These are phyloP conservation scores for Linderina pennispora DNA, from an alignment of 192 early-diverging fungal species.

Conservation along the genomic window DNA sequence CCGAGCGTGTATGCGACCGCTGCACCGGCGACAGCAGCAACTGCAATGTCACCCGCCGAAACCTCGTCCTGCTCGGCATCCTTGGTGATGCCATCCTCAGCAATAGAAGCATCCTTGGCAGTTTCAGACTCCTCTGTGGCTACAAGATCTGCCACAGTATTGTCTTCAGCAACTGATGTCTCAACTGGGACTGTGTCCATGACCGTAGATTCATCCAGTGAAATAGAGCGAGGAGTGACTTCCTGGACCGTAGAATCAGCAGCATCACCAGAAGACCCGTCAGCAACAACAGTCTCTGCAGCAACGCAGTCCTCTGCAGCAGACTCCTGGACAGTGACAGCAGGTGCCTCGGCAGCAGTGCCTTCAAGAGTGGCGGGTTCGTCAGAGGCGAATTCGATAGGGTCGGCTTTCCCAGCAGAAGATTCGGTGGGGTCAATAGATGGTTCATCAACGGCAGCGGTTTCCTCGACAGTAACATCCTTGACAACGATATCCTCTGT, in stretches of 20 bases:
- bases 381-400: neutral
- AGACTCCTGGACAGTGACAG: neutral
- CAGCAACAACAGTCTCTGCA: neutral
- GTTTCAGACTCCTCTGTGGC: too few species aligned
- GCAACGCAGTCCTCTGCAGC: neutral
- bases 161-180: too few species aligned
- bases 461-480: neutral
- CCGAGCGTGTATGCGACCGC: too few species aligned
- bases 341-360: neutral
- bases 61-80: neutral
- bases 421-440: neutral
- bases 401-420: too few species aligned
- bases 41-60: neutral
- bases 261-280: neutral
- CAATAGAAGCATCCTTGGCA: too few species aligned
- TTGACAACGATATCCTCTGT: neutral
- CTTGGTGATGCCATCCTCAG: neutral
- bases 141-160: too few species aligned
- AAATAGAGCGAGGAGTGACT: too few species aligned
- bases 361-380: neutral
- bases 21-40: neutral
- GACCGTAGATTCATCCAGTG: too few species aligned
- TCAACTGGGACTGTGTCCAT: too few species aligned
- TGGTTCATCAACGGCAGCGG: conserved; percentile 1
- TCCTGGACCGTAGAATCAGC: too few species aligned